phyloP scores from a whole-genome alignment of 129 eudicot genomes.

The Cynara cardunculus region DNA sequence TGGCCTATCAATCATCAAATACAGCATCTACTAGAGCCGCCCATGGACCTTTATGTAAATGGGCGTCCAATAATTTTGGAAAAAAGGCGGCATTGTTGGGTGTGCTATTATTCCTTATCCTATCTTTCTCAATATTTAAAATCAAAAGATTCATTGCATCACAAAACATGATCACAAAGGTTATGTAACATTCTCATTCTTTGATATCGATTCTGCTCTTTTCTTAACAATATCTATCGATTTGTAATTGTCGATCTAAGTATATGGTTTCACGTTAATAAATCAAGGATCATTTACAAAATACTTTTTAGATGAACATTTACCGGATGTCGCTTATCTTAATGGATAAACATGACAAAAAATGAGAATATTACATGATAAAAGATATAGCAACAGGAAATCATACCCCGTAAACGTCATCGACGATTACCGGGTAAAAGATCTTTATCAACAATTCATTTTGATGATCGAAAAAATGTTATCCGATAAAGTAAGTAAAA shows the following conservation, averaged over 20 bases:
- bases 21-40: background rate
- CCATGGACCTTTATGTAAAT: background rate
- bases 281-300: background rate
- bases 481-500: too few relatives aligned
- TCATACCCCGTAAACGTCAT: too few relatives aligned
- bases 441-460: too few relatives aligned
- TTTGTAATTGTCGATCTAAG: background rate
- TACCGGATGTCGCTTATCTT: too few relatives aligned
- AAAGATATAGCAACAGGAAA: too few relatives aligned
- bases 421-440: too few relatives aligned
- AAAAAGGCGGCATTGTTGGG: background rate
- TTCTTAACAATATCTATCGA: background rate
- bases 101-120: constrained; percentile 16
- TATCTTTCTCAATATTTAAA: constrained; percentile 8
- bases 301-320: too few relatives aligned
- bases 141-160: constrained; percentile 1
- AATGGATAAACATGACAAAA: too few relatives aligned
- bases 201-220: background rate
- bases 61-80: constrained; percentile 12
- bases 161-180: constrained; percentile 1
- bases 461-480: too few relatives aligned
- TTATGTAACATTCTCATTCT: constrained; percentile 11
- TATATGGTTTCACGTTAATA: background rate
- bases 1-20: background rate
- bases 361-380: too few relatives aligned